Conservation (phyloP, 2,329 filamentous ascomycete genomes). For the Colletotrichum zoysiae region DNA sequence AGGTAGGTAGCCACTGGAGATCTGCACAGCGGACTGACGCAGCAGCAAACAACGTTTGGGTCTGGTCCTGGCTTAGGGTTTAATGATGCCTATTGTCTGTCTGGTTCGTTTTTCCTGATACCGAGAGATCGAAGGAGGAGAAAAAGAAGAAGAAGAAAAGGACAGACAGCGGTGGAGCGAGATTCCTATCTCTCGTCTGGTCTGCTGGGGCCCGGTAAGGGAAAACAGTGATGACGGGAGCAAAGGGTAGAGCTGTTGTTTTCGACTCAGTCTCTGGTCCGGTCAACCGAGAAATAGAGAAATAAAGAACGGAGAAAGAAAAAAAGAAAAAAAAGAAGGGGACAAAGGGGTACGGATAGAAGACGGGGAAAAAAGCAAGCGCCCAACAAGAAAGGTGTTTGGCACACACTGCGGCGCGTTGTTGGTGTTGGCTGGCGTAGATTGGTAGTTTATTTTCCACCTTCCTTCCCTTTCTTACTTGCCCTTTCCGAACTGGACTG, state of each 20-base stretch:
- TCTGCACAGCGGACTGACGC: constrained; percentile 10
- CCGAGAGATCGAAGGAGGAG: neutral
- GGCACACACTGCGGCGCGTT: constrained; percentile 16
- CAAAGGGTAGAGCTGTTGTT: neutral
- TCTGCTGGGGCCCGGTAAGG: neutral
- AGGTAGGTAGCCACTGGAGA: neutral
- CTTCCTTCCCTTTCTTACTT: neutral
- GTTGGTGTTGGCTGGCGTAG: constrained; percentile 1
- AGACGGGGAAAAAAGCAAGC: constrained; percentile 18
- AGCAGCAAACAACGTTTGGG: constrained; percentile 2
- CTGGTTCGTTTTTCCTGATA: neutral
- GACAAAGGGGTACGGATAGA: neutral
- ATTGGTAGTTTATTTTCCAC: neutral
- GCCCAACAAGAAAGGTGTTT: constrained; percentile 17
- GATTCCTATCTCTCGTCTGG: constrained; percentile 8
- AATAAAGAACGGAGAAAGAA: neutral
- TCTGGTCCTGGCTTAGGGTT: neutral
- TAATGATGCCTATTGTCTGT: constrained; percentile 15
- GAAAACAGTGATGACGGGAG: constrained; percentile 15
- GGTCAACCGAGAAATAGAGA: neutral
- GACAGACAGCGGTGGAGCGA: constrained; percentile 24
- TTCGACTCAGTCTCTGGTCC: neutral
- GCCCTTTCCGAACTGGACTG: neutral
- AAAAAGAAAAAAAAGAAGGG: neutral
- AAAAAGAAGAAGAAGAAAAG: neutral